Percentiles rank a stretch among this genome's conserved stretches.
phyloP scores from a whole-genome alignment of 441 rosid genomes.

The Gossypium schwendimanii region DNA sequence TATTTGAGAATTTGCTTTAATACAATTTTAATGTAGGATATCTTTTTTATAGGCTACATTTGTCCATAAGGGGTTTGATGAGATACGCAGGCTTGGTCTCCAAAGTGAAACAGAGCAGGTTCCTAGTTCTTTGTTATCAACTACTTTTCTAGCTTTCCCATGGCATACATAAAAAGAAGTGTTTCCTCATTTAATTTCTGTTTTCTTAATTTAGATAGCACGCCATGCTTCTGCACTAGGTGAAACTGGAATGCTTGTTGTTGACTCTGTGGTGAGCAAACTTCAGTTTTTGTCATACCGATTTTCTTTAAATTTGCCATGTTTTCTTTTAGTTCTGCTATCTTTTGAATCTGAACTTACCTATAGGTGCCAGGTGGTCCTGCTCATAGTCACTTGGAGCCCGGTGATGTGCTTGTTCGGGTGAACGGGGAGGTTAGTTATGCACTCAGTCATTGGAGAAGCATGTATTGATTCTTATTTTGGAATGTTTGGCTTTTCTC shows the following conservation, averaged over 20 bases:
- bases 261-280: slow-evolving; percentile 70
- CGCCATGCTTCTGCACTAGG: slow-evolving; percentile 66
- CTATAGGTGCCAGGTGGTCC: slow-evolving; percentile 94
- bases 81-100: slow-evolving; percentile 91
- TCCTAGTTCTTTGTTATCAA: slow-evolving; percentile 1
- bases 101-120: slow-evolving; percentile 89
- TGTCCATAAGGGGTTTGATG: slow-evolving; percentile 90
- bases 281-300: slow-evolving; percentile 4
- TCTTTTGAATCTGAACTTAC: slow-evolving; percentile 13
- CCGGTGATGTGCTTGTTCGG: slow-evolving; percentile 90
- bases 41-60: slow-evolving; percentile 54
- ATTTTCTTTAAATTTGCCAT: neutral
- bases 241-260: slow-evolving; percentile 95
- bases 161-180: slow-evolving; percentile 4
- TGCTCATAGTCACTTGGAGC: slow-evolving; percentile 67
- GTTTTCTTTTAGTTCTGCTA: neutral
- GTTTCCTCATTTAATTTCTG: slow-evolving; percentile 15
- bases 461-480: neutral
- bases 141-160: slow-evolving; percentile 9
- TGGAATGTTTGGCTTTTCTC: neutral
- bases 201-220: slow-evolving; percentile 49
- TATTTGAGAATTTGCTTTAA: slow-evolving; percentile 14
- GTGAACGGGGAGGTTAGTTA: slow-evolving; percentile 78
- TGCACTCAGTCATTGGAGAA: neutral
- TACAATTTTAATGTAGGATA: slow-evolving; percentile 1